Conservation (phyloP, 805 yeast species). For the Yarrowia osloensis region DNA sequence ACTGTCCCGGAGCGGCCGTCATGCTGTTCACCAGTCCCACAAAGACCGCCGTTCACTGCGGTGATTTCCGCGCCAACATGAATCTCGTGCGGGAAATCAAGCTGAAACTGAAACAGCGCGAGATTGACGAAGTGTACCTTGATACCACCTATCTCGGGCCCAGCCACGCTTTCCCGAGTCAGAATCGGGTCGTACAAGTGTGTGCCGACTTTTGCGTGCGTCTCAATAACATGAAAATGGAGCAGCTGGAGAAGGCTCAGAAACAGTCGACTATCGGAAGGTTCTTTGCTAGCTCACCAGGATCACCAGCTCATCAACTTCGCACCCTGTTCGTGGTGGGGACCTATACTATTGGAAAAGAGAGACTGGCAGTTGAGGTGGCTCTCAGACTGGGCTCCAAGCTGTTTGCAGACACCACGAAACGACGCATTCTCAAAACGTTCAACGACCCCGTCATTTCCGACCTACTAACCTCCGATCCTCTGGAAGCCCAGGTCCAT, state of each 20-base stretch:
- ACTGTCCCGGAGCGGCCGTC: slow-evolving; percentile 93
- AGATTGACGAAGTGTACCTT: slow-evolving; percentile 66
- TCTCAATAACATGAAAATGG: slow-evolving; percentile 43
- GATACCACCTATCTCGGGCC: slow-evolving; percentile 91
- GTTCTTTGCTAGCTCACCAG: slow-evolving; percentile 45
- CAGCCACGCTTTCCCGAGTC: slow-evolving; percentile 73
- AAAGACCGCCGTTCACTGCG: slow-evolving; percentile 72
- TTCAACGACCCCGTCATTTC: slow-evolving; percentile 49
- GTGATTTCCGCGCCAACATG: slow-evolving; percentile 80
- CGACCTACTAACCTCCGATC: slow-evolving; percentile 49
- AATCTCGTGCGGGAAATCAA: slow-evolving; percentile 50
- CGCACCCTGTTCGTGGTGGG: slow-evolving; percentile 69
- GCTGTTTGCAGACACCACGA: slow-evolving; percentile 50
- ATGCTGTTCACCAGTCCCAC: slow-evolving; percentile 60
- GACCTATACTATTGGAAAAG: slow-evolving; percentile 91
- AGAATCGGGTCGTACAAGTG: slow-evolving; percentile 61
- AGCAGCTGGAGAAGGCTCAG: slow-evolving; percentile 19
- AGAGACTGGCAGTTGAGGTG: slow-evolving; percentile 65
- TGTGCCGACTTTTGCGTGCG: slow-evolving; percentile 56
- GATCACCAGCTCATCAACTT: slow-evolving; percentile 34
- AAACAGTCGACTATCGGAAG: slow-evolving; percentile 33
- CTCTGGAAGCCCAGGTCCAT: slow-evolving; percentile 61
- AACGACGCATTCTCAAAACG: slow-evolving; percentile 51
- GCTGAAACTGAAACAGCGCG: slow-evolving; percentile 37
- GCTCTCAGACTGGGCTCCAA: slow-evolving; percentile 43